Conservation (phyloP, 164 flowering plant species). For the Stephania cephalantha region DNA sequence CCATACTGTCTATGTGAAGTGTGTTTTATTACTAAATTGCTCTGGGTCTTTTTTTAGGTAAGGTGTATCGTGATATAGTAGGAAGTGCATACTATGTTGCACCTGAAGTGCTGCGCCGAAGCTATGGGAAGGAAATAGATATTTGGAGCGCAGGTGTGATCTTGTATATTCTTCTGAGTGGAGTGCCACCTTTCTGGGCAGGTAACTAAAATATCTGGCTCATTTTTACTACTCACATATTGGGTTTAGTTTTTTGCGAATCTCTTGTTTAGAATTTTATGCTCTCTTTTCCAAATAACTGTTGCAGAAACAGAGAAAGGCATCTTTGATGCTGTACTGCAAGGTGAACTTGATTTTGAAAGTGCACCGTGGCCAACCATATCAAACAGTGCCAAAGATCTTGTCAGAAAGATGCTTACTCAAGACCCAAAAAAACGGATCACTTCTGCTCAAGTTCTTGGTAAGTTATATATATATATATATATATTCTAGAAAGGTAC, state of each 20-base stretch:
- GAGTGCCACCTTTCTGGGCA: constrained; percentile 85
- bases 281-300: constrained; percentile 3
- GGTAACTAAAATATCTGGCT: constrained; percentile 32
- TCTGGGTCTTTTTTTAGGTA: constrained; percentile 44
- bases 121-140: constrained; percentile 86
- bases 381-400: constrained; percentile 73
- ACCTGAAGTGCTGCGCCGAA: constrained; percentile 80
- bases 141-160: constrained; percentile 97
- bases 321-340: constrained; percentile 65
- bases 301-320: constrained; percentile 74
- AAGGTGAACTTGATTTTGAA: constrained; percentile 69
- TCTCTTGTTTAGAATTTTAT: not conserved
- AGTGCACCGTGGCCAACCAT: constrained; percentile 78
- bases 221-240: not conserved
- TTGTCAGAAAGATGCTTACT: constrained; percentile 75
- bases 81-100: constrained; percentile 98
- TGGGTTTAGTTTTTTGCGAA: not conserved
- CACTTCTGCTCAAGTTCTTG: constrained; percentile 80
- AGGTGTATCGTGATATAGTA: constrained; percentile 71
- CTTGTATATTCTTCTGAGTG: constrained; percentile 69
- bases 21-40: not conserved
- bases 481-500: not conserved
- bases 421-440: constrained; percentile 72
- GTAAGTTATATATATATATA: constrained; percentile 27
- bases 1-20: constrained; percentile 56